These are phyloP conservation scores for Clarkia xantiana DNA, from an alignment of 345 rosid genomes.

Conservation along the genomic window DNA sequence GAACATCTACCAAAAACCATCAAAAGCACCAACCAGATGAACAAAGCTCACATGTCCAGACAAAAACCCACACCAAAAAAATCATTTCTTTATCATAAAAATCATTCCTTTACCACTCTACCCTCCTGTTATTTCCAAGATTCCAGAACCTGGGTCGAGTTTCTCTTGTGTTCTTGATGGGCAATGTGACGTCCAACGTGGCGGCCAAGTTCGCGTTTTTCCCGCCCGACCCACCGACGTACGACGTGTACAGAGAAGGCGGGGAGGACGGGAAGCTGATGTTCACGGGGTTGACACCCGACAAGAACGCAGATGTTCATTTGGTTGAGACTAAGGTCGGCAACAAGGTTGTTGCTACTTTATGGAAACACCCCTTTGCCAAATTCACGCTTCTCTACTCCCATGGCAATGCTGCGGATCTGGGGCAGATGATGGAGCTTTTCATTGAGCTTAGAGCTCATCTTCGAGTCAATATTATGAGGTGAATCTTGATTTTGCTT, in stretches of 20 bases:
- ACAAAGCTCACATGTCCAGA: neutral
- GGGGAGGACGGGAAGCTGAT: conserved; percentile 31
- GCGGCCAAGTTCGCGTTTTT: conserved; percentile 97
- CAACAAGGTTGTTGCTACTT: conserved; percentile 77
- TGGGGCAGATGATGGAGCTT: conserved; percentile 92
- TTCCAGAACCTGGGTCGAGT: conserved; percentile 1
- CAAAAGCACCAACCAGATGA: conserved; percentile 6
- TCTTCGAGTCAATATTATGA: conserved; percentile 86
- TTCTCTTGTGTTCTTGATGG: conserved; percentile 25
- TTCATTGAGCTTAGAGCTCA: conserved; percentile 96
- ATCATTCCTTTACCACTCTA: neutral
- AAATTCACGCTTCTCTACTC: conserved; percentile 82
- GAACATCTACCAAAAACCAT: neutral
- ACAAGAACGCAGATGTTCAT: conserved; percentile 74
- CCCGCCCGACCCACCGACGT: conserved; percentile 94
- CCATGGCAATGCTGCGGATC: conserved; percentile 95
- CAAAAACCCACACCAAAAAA: conserved; percentile 1
- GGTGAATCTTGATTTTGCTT: conserved; percentile 19
- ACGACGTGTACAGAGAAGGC: conserved; percentile 40
- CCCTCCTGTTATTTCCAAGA: conserved; percentile 1
- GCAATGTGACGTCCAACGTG: conserved; percentile 84
- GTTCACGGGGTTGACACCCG: conserved; percentile 54
- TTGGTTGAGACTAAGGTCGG: conserved; percentile 63
- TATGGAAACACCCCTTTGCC: conserved; percentile 92
- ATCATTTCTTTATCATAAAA: neutral